Percentiles rank a stretch among this genome's conserved stretches.
These are phyloP conservation scores for Leccinum sublutescens DNA, from an alignment of 768 basidiomycete species.

Conservation along the genomic window DNA sequence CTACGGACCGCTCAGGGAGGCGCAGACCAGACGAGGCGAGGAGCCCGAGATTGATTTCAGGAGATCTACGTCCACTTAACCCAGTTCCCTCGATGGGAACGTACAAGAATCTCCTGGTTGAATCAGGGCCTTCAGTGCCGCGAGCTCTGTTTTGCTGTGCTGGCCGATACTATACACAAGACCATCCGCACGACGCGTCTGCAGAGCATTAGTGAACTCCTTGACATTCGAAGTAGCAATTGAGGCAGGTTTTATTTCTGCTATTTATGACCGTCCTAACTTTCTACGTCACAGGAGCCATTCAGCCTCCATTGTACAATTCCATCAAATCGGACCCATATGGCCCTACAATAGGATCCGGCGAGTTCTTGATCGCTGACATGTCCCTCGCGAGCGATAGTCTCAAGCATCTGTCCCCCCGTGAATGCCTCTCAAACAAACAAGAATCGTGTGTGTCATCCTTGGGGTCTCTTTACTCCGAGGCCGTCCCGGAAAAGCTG, in stretches of 20 bases:
- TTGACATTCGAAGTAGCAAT: slow-evolving; percentile 24
- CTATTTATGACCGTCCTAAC: slow-evolving; percentile 26
- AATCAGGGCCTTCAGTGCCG: slow-evolving; percentile 7
- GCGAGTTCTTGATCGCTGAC: slow-evolving; percentile 26
- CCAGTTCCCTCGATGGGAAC: slow-evolving; percentile 5
- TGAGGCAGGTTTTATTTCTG: slow-evolving; percentile 32
- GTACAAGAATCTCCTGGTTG: slow-evolving; percentile 27
- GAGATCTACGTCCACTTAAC: too few species aligned
- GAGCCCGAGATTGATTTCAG: slow-evolving; percentile 70
- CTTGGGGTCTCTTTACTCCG: slow-evolving; percentile 16
- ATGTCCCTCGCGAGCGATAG: slow-evolving; percentile 14
- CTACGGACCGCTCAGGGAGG: slow-evolving; percentile 53
- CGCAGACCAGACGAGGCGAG: slow-evolving; percentile 82
- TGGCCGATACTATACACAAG: slow-evolving; percentile 21
- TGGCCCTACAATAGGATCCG: slow-evolving; percentile 27
- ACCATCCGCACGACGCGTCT: slow-evolving; percentile 30
- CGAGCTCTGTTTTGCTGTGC: slow-evolving; percentile 22
- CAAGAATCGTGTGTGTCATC: slow-evolving; percentile 12
- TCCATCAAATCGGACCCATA: slow-evolving; percentile 29
- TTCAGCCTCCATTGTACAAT: slow-evolving; percentile 34
- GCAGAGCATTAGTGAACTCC: slow-evolving; percentile 22
- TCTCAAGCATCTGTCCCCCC: slow-evolving; percentile 16
- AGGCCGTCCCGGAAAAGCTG: slow-evolving; percentile 23
- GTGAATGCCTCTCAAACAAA: slow-evolving; percentile 20
- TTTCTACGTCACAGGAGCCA: slow-evolving; percentile 30